A percentile compares a stretch with the other conserved stretches of the same genome.
Conservation (phyloP, 306 rosid genomes). For the Neltuma alba region DNA sequence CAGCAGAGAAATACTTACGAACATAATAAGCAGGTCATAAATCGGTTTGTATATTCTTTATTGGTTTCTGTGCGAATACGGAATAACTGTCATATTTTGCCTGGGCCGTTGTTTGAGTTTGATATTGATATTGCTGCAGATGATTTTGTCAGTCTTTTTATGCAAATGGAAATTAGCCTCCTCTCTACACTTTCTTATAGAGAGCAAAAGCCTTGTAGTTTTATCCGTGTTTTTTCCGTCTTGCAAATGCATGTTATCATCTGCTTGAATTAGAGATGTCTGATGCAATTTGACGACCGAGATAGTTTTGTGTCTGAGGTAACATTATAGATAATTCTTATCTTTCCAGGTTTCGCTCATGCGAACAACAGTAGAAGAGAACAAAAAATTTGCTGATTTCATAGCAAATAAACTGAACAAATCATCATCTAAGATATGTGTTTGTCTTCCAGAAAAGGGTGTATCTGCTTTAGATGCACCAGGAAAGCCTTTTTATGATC, state of each 20-base stretch:
- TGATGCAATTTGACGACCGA: conserved; percentile 19
- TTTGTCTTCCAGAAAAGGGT: conserved; percentile 90
- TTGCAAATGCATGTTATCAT: conserved; percentile 22
- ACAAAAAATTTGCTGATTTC: conserved; percentile 72
- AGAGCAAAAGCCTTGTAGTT: conserved; percentile 20
- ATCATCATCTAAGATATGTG: conserved; percentile 64
- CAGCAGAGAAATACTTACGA: conserved; percentile 73
- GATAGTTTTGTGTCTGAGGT: conserved; percentile 18
- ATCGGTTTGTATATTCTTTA: conserved; percentile 18
- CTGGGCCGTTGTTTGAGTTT: conserved; percentile 16
- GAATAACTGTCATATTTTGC: conserved; percentile 28
- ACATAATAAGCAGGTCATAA: conserved; percentile 84
- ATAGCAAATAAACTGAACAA: conserved; percentile 79
- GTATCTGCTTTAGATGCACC: conserved; percentile 89
- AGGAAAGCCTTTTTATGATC: conserved; percentile 80
- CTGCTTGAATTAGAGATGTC: conserved; percentile 10
- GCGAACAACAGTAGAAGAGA: conserved; percentile 86
- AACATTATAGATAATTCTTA: conserved; percentile 19
- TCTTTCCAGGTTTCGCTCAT: conserved; percentile 73
- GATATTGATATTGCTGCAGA: not conserved
- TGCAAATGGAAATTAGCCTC: conserved; percentile 9
- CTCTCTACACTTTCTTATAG: conserved; percentile 6
- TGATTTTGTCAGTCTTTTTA: conserved; percentile 13
- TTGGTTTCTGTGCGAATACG: conserved; percentile 30
- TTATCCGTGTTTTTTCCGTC: conserved; percentile 22